Evolutionary conservation across 768 basidiomycete species (phyloP), one percentile per base, ranked within the genome.

Genomic region (Leucogyrophana mollusca): DNA sequence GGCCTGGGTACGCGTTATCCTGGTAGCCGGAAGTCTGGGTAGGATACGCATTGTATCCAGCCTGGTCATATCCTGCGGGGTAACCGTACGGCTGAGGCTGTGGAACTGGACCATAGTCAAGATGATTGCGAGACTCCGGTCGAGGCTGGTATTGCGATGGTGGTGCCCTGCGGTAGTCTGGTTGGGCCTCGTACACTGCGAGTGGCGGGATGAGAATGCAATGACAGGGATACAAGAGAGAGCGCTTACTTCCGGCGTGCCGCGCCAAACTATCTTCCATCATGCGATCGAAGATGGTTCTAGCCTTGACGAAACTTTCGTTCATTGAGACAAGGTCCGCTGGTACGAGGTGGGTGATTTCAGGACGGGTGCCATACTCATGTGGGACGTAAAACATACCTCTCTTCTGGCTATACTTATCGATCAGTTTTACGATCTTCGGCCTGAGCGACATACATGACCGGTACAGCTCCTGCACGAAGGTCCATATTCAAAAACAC

Each of bases 341-440:
- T 95, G 55, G 16, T 22, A 10, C 43, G 7, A 24, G 9, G 14
- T 44, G 4, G 8, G 35, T 45, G 45, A 34, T 14, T 39, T 17
- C 34, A n/a, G n/a, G n/a, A n/a, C n/a, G n/a, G n/a, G n/a, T n/a
- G n/a, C 47, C 10, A 37, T 39, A 27, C 4, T 25, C 13, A 44
- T 14, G 7, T 10, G 20, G 27, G 13, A 45, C n/a, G 43, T 14
- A 16, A 25, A 24, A 23, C 67, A 43, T 44, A 80, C 76, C 78
- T 68, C 93, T 77, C 71, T 97, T 96, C 72, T 95, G 93, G 56
- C 87, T 93, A 61, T 97, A 97, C 71, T 94, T 96, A 63, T 96
- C 93, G 52, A 97, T 96, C 44, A 98, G 68, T 59, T 94, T 93
- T 51, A 96, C 94, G 52, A 98, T 95, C 74, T 93, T 94, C 6